Evolutionary conservation across 2,329 filamentous ascomycete species (phyloP), one percentile per base, ranked within the genome.

Genomic region (Coleophoma cylindrospora): DNA sequence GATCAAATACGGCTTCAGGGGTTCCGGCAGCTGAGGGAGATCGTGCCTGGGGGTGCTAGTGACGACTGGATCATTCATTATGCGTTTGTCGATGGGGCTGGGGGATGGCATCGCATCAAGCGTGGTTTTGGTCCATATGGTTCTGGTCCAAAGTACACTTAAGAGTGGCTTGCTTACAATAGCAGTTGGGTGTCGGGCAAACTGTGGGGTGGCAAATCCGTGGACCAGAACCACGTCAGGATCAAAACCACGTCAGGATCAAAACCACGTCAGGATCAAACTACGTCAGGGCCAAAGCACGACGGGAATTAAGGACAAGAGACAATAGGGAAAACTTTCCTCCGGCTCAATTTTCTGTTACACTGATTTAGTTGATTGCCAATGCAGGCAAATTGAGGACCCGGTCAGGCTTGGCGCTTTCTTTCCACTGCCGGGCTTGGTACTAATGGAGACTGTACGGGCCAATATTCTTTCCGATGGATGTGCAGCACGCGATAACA

Each of bases 201-300:
- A 37, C 43, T 11, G 17, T 17, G 12, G 36, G 5, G 11, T 37
- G 44, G 44, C 4, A 44, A 17, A 45, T 46, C 15, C 27, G 38
- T 51, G 49, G 47, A 51, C 34, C 34, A 50, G 40, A 43, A 51
- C 47, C 50, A 43, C 49, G 19, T 43, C 19, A 34, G 46, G 45
- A 48, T 33, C 21, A 51, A 38, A 44, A 48, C 45, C 44, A 44
- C 41, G 40, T 43, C 19, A 40, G 46, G 45, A 48, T 33, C 19
- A 51, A 37, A 44, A 48, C 45, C 44, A 43, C 41, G 40, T 43
- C 19, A 38, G 46, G 45, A 48, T 33, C 21, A 38, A 44, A 48
- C 45, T 37, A 44, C 41, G 40, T 43, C 19, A 19, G 19, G 19
- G 19, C 2, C 19, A 19, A 19, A 33, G 15, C 15, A 22, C 41